Conservation (phyloP, 345 rosid species). For the Populus euphratica region DNA sequence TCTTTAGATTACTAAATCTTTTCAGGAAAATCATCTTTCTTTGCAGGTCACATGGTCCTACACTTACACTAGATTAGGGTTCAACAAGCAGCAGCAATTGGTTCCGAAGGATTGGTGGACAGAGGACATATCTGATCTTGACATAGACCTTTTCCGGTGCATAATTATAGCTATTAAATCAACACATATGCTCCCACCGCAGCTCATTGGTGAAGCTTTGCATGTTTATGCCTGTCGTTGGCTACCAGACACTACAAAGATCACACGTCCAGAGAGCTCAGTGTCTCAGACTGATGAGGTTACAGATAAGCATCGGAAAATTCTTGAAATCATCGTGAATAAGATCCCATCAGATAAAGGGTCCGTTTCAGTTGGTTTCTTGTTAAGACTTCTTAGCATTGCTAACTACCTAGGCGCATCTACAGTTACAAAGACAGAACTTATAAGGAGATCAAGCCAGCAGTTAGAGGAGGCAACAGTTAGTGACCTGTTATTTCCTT, state of each 20-base stretch:
- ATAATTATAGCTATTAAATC: slow-evolving; percentile 65
- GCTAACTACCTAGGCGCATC: slow-evolving; percentile 69
- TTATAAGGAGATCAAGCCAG: slow-evolving; percentile 64
- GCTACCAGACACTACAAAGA: slow-evolving; percentile 64
- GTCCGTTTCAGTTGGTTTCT: slow-evolving; percentile 75
- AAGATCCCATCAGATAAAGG: slow-evolving; percentile 83
- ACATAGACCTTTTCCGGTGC: slow-evolving; percentile 80
- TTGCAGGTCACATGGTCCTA: slow-evolving; percentile 88
- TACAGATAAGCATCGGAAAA: slow-evolving; percentile 41
- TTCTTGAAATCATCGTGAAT: slow-evolving; percentile 69
- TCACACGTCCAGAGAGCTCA: slow-evolving; percentile 34
- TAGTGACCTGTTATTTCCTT: slow-evolving; percentile 62
- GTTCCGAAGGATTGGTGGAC: slow-evolving; percentile 99
- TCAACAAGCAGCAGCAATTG: slow-evolving; percentile 49
- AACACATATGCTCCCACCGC: slow-evolving; percentile 54
- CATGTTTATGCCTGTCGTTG: slow-evolving; percentile 89
- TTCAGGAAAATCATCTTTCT: slow-evolving; percentile 1
- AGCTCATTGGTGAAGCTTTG: slow-evolving; percentile 91
- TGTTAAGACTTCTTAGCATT: slow-evolving; percentile 76
- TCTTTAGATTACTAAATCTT: neutral
- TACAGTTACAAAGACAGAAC: slow-evolving; percentile 64
- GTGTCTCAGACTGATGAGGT: slow-evolving; percentile 44
- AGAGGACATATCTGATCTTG: slow-evolving; percentile 87
- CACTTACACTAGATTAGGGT: slow-evolving; percentile 81
- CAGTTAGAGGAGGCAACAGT: slow-evolving; percentile 77